Percentiles rank a stretch among this genome's conserved stretches.
phyloP scores from a whole-genome alignment of 2,329 filamentous ascomycete species.

The Claviceps quebecensis region DNA sequence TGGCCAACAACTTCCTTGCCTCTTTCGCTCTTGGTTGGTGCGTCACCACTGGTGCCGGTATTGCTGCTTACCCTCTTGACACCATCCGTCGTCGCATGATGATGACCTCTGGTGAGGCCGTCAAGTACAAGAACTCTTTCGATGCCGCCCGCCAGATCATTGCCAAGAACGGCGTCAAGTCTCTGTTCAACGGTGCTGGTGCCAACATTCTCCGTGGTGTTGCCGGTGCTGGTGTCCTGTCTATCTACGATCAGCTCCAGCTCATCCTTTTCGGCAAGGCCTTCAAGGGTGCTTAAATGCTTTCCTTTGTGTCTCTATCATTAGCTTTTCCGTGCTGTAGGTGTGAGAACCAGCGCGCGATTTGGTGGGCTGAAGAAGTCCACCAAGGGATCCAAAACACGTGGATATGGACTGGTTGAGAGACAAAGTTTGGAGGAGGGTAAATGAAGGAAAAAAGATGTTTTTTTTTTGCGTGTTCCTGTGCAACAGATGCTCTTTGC shows the following conservation, averaged over 20 bases:
- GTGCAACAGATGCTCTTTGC: slow-evolving; percentile 28
- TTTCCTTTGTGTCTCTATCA: slow-evolving; percentile 22
- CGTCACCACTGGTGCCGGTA: slow-evolving; percentile 99
- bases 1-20: slow-evolving; percentile 98
- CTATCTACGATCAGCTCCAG: slow-evolving; percentile 99
- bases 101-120: slow-evolving; percentile 96
- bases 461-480: slow-evolving; percentile 15
- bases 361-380: slow-evolving; percentile 22
- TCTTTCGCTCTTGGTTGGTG: slow-evolving; percentile 97
- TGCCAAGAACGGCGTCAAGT: slow-evolving; percentile 93
- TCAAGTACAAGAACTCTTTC: slow-evolving; percentile 97
- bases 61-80: slow-evolving; percentile 99
- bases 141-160: slow-evolving; percentile 95
- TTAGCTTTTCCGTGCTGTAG: slow-evolving; percentile 23
- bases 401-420: slow-evolving; percentile 33
- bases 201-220: slow-evolving; percentile 99
- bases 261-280: slow-evolving; percentile 99
- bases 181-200: slow-evolving; percentile 99
- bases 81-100: slow-evolving; percentile 99
- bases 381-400: slow-evolving; percentile 28
- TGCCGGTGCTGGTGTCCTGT: slow-evolving; percentile 99
- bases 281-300: slow-evolving; percentile 58
- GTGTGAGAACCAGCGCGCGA: slow-evolving; percentile 18
- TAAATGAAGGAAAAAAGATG: slow-evolving; percentile 20
- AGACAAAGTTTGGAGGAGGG: slow-evolving; percentile 22